A percentile compares a stretch with the other conserved stretches of the same genome.
Conservation (phyloP, 768 basidiomycete genomes). For the Coprinopsis marcescibilis region DNA sequence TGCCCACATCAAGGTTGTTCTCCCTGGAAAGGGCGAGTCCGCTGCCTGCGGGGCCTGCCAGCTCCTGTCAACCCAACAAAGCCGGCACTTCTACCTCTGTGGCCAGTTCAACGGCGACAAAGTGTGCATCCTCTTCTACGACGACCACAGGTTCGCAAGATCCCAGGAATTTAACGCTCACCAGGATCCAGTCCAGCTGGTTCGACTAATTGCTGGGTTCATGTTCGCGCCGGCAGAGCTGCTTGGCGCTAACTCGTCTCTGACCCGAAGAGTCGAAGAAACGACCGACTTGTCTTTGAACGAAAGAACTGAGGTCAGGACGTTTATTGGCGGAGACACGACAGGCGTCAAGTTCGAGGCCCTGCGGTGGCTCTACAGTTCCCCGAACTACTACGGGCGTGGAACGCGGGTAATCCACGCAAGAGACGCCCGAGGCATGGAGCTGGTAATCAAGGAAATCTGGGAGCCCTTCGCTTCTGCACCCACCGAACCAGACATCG, state of each 20-base stretch:
- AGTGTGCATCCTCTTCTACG: neutral
- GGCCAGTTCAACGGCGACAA: neutral
- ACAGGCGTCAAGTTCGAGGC: too few species aligned
- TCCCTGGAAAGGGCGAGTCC: too few species aligned
- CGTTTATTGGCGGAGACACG: too few species aligned
- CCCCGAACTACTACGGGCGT: neutral
- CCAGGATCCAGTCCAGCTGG: neutral
- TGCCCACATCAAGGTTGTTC: too few species aligned
- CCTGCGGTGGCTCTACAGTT: too few species aligned
- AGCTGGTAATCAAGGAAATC: neutral
- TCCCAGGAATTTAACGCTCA: neutral
- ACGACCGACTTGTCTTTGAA: too few species aligned
- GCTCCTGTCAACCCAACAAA: neutral
- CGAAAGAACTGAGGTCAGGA: too few species aligned
- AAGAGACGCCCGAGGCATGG: neutral
- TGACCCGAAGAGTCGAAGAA: too few species aligned
- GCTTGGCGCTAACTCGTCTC: too few species aligned
- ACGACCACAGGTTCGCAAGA: neutral
- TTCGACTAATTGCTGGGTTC: neutral
- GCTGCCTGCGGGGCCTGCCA: neutral
- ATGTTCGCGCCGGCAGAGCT: neutral
- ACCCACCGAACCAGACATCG: neutral
- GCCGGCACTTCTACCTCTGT: neutral
- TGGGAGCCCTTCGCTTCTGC: too few species aligned
- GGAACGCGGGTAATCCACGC: neutral